These are phyloP conservation scores for Pelargonium australe DNA, from an alignment of 441 rosid species.

Conservation along the genomic window DNA sequence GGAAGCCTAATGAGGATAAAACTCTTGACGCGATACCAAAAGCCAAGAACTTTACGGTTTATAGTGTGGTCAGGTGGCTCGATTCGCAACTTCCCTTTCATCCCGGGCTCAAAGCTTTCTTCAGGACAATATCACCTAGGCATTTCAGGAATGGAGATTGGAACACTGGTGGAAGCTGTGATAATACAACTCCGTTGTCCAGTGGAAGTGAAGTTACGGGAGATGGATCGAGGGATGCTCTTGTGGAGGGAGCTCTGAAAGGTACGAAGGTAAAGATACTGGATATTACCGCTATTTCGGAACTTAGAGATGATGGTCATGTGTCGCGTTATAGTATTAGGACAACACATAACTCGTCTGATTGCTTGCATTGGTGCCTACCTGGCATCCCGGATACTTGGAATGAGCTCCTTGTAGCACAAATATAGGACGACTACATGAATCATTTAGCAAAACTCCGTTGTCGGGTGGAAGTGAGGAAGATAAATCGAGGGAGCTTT, in stretches of 20 bases:
- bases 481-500: slow-evolving; percentile 50
- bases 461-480: slow-evolving; percentile 41
- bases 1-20: background rate
- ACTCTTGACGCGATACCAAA: background rate
- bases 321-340: slow-evolving; percentile 36
- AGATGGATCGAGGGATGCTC: slow-evolving; percentile 44
- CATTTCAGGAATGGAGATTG: slow-evolving; percentile 69
- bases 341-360: slow-evolving; percentile 31
- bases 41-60: slow-evolving; percentile 31
- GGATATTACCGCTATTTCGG: slow-evolving; percentile 58
- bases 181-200: slow-evolving; percentile 46
- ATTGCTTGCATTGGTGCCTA: slow-evolving; percentile 78
- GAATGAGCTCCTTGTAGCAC: slow-evolving; percentile 56
- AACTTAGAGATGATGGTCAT: slow-evolving; percentile 69
- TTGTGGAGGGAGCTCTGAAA: slow-evolving; percentile 42
- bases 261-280: slow-evolving; percentile 53
- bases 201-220: slow-evolving; percentile 39
- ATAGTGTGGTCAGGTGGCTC: slow-evolving; percentile 51
- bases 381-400: slow-evolving; percentile 64
- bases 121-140: slow-evolving; percentile 59
- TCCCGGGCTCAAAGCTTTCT: slow-evolving; percentile 52
- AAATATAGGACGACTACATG: slow-evolving; percentile 24
- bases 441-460: slow-evolving; percentile 19
- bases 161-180: slow-evolving; percentile 71
- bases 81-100: slow-evolving; percentile 47